Conservation (phyloP, 2,329 filamentous ascomycete genomes). For the Chalaropsis ovoidea region DNA sequence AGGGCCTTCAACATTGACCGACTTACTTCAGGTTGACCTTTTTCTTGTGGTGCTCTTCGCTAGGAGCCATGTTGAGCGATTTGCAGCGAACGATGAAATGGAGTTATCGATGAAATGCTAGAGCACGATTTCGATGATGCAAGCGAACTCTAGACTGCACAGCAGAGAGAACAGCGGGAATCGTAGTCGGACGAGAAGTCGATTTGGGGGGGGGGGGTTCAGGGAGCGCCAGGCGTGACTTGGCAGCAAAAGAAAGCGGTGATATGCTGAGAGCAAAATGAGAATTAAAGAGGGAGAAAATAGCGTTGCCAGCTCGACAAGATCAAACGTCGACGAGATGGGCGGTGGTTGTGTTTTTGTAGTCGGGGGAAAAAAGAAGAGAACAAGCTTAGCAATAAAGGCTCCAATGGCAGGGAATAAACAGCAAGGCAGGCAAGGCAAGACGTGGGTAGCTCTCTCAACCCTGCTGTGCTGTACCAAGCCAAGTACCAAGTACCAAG, state of each 20-base stretch:
- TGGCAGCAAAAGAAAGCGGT: not conserved
- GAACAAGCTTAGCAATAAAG: not conserved
- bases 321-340: constrained; percentile 7
- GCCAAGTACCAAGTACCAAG: too few species aligned
- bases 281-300: constrained; percentile 12
- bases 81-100: not conserved
- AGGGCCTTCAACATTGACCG: too few species aligned
- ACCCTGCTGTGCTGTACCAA: too few species aligned
- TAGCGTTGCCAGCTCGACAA: constrained; percentile 4
- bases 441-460: not conserved
- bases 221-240: not conserved
- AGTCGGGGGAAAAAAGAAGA: not conserved
- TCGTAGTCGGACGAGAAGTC: not conserved
- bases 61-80: constrained; percentile 47
- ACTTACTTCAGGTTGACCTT: constrained; percentile 75
- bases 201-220: not conserved
- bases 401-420: not conserved
- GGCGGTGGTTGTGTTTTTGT: constrained; percentile 3
- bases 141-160: constrained; percentile 21
- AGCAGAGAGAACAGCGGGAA: constrained; percentile 24
- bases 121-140: not conserved
- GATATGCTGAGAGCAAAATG: not conserved
- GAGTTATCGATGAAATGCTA: not conserved
- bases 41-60: constrained; percentile 64
- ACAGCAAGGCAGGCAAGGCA: constrained; percentile 11